Evolutionary conservation across 805 yeast species (phyloP).

Genomic region (Grigorovia transvaalensis): DNA sequence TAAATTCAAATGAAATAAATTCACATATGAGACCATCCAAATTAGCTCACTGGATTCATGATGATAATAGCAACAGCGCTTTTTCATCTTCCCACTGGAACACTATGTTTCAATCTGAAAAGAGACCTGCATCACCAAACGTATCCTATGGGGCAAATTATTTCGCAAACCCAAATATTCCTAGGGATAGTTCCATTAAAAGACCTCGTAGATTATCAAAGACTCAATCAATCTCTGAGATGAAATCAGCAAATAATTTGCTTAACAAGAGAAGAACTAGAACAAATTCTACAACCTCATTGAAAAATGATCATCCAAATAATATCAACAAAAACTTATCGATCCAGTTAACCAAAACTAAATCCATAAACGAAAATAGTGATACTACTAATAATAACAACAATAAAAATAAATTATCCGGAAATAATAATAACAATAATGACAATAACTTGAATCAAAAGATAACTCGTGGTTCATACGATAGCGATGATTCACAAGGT

Average conservation of each 20-base stretch:
- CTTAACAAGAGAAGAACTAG: not conserved
- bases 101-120: not conserved
- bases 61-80: not conserved
- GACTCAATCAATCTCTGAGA: slow-evolving; percentile 1
- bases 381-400: not conserved
- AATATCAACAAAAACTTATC: not conserved
- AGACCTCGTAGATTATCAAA: slow-evolving; percentile 5
- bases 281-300: not conserved
- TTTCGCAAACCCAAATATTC: not conserved
- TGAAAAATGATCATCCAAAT: not conserved
- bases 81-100: not conserved
- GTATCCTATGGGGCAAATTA: not conserved
- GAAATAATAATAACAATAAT: not conserved
- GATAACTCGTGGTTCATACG: slow-evolving; percentile 24
- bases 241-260: slow-evolving; percentile 1
- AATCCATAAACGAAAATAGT: not conserved
- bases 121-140: not conserved
- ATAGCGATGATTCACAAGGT: slow-evolving; percentile 64
- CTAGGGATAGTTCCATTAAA: not conserved
- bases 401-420: not conserved
- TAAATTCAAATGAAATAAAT: not conserved
- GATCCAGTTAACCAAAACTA: not conserved
- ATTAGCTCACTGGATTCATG: slow-evolving; percentile 1
- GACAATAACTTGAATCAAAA: not conserved
- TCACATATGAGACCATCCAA: slow-evolving; percentile 14